Base-by-base conservation (phyloP, 2,329 filamentous ascomycete species). In the Anthostomella pinea region DNA sequence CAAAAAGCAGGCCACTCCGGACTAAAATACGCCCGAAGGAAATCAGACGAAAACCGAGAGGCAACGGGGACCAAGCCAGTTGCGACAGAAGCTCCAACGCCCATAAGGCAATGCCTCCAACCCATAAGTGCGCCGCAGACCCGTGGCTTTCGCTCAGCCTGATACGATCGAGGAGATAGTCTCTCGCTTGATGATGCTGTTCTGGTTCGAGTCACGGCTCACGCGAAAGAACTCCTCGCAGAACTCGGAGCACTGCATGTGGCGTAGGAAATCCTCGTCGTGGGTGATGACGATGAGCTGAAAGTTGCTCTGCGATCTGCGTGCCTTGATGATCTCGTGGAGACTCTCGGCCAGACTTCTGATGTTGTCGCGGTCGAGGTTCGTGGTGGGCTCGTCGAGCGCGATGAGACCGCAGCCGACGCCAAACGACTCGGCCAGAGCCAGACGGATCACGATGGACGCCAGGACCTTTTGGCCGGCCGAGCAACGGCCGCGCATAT, bases 251-350 rank as follows among this genome's bases (percentile, higher is more conserved):
- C 89, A 95, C 51, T 89, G 83, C 93, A 98, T 98, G 57, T 89
- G 81, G 36, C 85, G 77, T 57, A 98, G 59, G 56, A 98, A 98
- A 56, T 95, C 88, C 67, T 97, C 94, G 66, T 98, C 93, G 71
- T 98, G 93, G 4, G 93, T 98, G 62, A 98, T 98, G 56, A 98
- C 87, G 57, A 98, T 93, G 38, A 98, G 79, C 70, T 98, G 94
- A 65, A 98, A 96, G 62, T 98, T 98, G 38, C 81, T 78, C 72
- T 98, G 93, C 44, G 83, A 79, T 60, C 85, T 80, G 6, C 94
- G 81, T 11, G 82, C 69, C 53, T 84, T 77, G 66, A 98, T 97
- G 57, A 98, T 95, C 54, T 83, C 78, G 56, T 93, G 84, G 53
- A 98, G 67, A 30, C 85, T 87, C 60, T 85, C 76, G 7, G 93